Base-by-base conservation (phyloP, 2,329 filamentous ascomycete genomes). In the Allantophomopsis cytisporea region DNA sequence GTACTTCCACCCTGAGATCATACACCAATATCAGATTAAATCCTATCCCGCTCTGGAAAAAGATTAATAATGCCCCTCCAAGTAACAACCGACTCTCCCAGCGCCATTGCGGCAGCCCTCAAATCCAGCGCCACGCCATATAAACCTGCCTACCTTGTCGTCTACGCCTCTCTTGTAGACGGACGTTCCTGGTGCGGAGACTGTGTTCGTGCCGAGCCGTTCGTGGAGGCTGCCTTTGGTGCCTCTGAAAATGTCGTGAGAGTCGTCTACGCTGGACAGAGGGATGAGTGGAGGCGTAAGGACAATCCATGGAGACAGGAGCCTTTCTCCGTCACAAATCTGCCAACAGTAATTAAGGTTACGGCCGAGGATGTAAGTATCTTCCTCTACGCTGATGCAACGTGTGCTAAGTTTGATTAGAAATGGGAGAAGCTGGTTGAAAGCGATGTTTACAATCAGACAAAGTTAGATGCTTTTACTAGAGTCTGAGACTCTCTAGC, bases 151-250 rank as follows among this genome's bases (percentile, higher is more conserved):
- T 53, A 48, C 36, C 30, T 52, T 5, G 41, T 51, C 10, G 40
- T 54, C 32, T 53, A 52, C 32, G 50, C 50, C 15, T 49, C 44
- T n/a, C 40, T 48, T 13, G 35, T 39, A 15, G 44, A 47, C 15
- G 49, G 50, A 1, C 43, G 39, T 28, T 48, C 44, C 20, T 54
- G 52, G 52, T 53, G 52, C 38, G 46, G 48, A 13, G 52, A 54
- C 37, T 52, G 50, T 44, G 38, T 45, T 6, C 41, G 36, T n/a
- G 50, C 52, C 5, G 52, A 54, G 36, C 36, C 49, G 7, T 41
- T 52, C 28, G 32, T 54, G 11, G 43, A 48, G 33, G 44, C 39
- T 12, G 49, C 50, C 18, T 53, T 53, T 40, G 45, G 38, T 1
- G 40, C 38, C 7, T 37, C 38, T 14, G 45, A 42, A 16, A 35